Evolutionary conservation across 306 rosid genomes (phyloP).

Genomic region (Glycine soja): DNA sequence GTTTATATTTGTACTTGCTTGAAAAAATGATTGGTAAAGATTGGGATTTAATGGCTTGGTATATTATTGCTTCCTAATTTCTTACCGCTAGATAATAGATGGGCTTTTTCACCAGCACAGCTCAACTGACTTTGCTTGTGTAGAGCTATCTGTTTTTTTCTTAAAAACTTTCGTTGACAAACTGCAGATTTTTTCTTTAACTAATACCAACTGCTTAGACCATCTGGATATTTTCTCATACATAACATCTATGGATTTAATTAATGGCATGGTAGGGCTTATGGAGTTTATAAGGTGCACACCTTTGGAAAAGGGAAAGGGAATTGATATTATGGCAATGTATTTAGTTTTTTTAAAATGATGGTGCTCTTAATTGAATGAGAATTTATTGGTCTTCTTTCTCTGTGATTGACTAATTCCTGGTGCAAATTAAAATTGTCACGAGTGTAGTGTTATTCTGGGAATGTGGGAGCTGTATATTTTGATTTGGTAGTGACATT

Average conservation of each 20-base stretch:
- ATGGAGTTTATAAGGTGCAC: background rate
- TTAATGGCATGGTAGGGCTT: background rate
- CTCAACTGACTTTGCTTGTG: background rate
- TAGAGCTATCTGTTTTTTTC: background rate
- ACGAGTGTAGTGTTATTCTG: background rate
- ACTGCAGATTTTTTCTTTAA: too few relatives aligned
- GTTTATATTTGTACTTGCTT: background rate
- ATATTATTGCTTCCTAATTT: background rate
- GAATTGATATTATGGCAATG: background rate
- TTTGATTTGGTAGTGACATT: too few relatives aligned
- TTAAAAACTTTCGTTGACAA: too few relatives aligned
- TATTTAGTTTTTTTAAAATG: constrained; percentile 8
- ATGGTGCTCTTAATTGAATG: background rate
- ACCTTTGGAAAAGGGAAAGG: constrained; percentile 2
- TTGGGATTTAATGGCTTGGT: constrained; percentile 1
- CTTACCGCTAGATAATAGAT: background rate
- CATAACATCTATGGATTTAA: too few relatives aligned
- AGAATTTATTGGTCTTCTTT: constrained; percentile 19
- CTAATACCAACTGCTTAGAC: too few relatives aligned
- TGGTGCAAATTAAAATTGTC: background rate
- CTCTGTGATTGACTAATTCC: background rate
- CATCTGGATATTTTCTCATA: too few relatives aligned
- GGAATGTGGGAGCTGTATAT: background rate
- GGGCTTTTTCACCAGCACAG: background rate
- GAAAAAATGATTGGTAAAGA: background rate